Conservation (phyloP, 371 early-diverging fungal genomes). For the Rhizopus arrhizus region DNA sequence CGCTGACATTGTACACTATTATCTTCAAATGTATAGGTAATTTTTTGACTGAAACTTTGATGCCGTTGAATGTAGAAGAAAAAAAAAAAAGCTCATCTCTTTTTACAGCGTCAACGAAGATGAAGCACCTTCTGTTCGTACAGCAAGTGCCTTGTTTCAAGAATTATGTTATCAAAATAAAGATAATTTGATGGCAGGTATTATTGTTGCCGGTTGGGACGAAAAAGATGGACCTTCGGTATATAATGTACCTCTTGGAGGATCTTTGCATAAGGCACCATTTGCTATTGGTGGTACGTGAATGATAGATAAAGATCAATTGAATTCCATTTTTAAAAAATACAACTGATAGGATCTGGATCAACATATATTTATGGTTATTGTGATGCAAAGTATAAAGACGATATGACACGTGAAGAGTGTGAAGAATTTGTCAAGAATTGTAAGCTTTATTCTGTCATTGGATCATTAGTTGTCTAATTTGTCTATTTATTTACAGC, state of each 20-base stretch:
- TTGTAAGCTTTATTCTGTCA: conserved; percentile 56
- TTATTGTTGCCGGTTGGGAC: conserved; percentile 99
- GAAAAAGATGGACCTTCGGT: conserved; percentile 89
- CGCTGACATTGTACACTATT: conserved; percentile 93
- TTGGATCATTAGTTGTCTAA: not conserved
- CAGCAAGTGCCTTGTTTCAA: conserved; percentile 93
- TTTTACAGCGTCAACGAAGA: conserved; percentile 78
- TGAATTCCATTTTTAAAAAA: not conserved
- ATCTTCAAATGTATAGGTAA: conserved; percentile 90
- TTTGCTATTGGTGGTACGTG: conserved; percentile 91
- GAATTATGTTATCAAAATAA: conserved; percentile 96
- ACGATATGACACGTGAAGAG: conserved; percentile 90
- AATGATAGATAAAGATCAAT: not conserved
- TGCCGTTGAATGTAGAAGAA: not conserved
- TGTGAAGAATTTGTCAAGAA: conserved; percentile 94
- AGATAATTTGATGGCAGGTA: conserved; percentile 89
- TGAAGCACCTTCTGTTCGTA: conserved; percentile 84
- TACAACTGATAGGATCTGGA: conserved; percentile 76
- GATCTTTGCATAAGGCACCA: conserved; percentile 90
- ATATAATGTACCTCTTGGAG: conserved; percentile 94
- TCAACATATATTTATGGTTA: conserved; percentile 98
- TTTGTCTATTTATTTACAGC: conserved; percentile 51
- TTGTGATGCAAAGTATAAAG: conserved; percentile 89
- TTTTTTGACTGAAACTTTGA: not conserved
- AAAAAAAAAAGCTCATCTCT: not conserved